These are phyloP conservation scores for Cruciata laevipes DNA, from an alignment of 257 asterid genomes.

Conservation along the genomic window DNA sequence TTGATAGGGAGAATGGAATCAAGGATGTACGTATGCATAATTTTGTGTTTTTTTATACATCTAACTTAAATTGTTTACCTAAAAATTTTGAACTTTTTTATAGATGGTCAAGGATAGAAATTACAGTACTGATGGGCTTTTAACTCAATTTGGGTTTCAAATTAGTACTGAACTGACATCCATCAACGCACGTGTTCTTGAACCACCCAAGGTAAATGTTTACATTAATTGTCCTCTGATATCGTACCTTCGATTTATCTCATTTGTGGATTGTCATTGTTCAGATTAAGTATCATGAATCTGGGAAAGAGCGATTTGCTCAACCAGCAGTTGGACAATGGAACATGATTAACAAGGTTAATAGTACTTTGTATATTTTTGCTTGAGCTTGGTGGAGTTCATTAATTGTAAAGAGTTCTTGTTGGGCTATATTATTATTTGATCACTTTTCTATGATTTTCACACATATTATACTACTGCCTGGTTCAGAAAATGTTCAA, in stretches of 20 bases:
- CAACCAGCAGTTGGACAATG: conserved; percentile 69
- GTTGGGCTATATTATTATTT: background rate
- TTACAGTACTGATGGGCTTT: conserved; percentile 25
- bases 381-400: background rate
- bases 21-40: conserved; percentile 18
- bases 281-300: conserved; percentile 57
- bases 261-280: background rate
- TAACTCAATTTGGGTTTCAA: conserved; percentile 56
- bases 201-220: conserved; percentile 52
- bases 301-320: conserved; percentile 37
- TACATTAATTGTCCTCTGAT: background rate
- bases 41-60: background rate
- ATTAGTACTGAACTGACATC: conserved; percentile 37
- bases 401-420: background rate
- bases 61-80: background rate
- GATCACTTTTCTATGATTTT: background rate
- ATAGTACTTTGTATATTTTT: no score
- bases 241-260: background rate
- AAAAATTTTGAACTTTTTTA: background rate
- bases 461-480: background rate
- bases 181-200: conserved; percentile 69
- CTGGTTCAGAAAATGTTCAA: conserved; percentile 58
- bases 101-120: conserved; percentile 41
- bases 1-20: conserved; percentile 23
- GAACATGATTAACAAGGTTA: conserved; percentile 80